Conservation (phyloP, 768 basidiomycete species). For the Russula dissimulans region DNA sequence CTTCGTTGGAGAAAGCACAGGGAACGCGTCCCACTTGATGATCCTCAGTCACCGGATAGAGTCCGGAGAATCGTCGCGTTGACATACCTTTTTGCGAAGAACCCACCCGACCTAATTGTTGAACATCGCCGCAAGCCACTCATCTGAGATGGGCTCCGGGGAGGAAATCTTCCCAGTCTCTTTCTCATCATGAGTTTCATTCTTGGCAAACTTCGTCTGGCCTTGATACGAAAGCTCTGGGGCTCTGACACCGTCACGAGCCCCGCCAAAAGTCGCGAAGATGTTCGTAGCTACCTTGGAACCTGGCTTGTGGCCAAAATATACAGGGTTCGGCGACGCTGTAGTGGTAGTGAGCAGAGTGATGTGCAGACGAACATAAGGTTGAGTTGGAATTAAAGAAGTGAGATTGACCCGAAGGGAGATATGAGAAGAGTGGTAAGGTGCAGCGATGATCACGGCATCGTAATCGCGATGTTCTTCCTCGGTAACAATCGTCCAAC, state of each 20-base stretch:
- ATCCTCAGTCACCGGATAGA: slow-evolving; percentile 2
- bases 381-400: slow-evolving; percentile 51
- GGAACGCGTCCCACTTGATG: slow-evolving; percentile 71
- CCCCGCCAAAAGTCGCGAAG: slow-evolving; percentile 64
- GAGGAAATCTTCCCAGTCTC: slow-evolving; percentile 76
- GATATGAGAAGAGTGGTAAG: slow-evolving; percentile 64
- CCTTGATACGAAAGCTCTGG: slow-evolving; percentile 77
- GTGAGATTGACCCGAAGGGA: slow-evolving; percentile 39
- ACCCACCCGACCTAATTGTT: slow-evolving; percentile 68
- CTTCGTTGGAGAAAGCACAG: slow-evolving; percentile 55
- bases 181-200: slow-evolving; percentile 16
- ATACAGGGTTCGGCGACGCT: slow-evolving; percentile 47
- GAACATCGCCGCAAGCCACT: slow-evolving; percentile 63
- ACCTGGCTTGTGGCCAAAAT: slow-evolving; percentile 49
- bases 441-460: slow-evolving; percentile 79
- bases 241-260: slow-evolving; percentile 40
- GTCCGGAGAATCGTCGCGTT: neutral
- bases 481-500: slow-evolving; percentile 46
- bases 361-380: slow-evolving; percentile 80
- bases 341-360: slow-evolving; percentile 80
- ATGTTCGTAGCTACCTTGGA: slow-evolving; percentile 50
- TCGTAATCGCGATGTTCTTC: slow-evolving; percentile 43
- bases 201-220: slow-evolving; percentile 32
- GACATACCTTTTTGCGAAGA: slow-evolving; percentile 59
- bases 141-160: slow-evolving; percentile 48